Conservation (phyloP, 2,329 filamentous ascomycete genomes). For the Colletotrichum phormii region DNA sequence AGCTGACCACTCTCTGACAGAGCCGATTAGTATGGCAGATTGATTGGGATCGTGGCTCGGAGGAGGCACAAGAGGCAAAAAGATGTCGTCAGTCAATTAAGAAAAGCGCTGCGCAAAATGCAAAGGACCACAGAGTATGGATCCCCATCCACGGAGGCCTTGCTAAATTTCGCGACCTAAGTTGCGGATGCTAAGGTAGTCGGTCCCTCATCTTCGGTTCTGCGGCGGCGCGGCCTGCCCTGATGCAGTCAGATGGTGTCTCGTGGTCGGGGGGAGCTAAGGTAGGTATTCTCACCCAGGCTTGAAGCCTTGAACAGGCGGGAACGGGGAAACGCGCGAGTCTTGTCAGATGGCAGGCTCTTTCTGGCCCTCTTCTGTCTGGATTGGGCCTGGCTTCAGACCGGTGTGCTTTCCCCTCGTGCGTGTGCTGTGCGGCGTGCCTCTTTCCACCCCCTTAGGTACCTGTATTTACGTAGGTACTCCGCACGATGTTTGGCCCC, state of each 20-base stretch:
- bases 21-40: background rate
- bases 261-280: background rate
- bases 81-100: background rate
- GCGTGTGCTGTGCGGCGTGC: background rate
- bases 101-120: background rate
- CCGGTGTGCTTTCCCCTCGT: background rate
- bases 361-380: conserved; percentile 9
- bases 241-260: background rate
- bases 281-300: conserved; percentile 11
- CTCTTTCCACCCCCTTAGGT: background rate
- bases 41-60: background rate
- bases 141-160: background rate
- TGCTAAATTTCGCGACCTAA: no score
- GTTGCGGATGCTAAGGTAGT: background rate
- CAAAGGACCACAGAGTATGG: background rate
- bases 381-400: background rate
- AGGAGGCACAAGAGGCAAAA: background rate
- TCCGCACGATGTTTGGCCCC: conserved; percentile 5
- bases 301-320: background rate
- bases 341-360: conserved; percentile 4
- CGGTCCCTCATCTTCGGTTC: background rate
- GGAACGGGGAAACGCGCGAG: background rate
- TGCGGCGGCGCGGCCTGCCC: background rate
- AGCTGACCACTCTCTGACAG: conserved; percentile 14
- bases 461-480: background rate